Base-by-base conservation (phyloP, 768 basidiomycete genomes). In the Calocybe indica region DNA sequence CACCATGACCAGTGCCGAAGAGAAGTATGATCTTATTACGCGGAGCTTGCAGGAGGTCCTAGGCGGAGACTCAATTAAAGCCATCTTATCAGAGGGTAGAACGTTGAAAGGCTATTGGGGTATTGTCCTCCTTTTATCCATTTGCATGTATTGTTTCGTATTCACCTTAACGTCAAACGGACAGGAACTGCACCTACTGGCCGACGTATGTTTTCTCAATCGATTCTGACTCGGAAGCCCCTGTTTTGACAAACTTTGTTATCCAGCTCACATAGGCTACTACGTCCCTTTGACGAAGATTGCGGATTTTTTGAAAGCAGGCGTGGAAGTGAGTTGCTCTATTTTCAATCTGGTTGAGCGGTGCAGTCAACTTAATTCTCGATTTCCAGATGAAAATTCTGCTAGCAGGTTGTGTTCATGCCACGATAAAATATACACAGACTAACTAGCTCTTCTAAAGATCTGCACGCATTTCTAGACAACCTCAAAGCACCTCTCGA, bases 401-500 rank as follows among this genome's bases (percentile, higher is more conserved):
- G 7, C 75, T 93, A 6, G 91, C 91, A 56, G 90, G 90, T 80
- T 55, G 29, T n/a, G 34, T 45, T 37, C 8, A 7, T 42, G 7
- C 22, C 6, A 37, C 7, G 13, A 33, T 44, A 30, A 10, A 8
- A 8, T 22, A 35, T 28, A 8, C 39, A 15, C 34, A n/a, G 11
- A 9, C 22, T 38, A 44, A 47, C 22, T 9, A 38, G 22, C 37
- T 12, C 12, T 15, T 13, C n/a, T 30, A 5, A 61, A 90, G 92
- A 96, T 62, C 80, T 97, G 10, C 96, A 98, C 58, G 96, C 93
- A 6, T 98, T 98, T 73, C 80, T 99, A 40, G 96, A 99, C 63
- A 96, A 97, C 60, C 72, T 94, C 56, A 99, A 99, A 67, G 94
- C 96, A 0, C 94, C 95, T 0, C 70, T 95, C 1, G 92, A 93